Conservation (phyloP, 192 early-diverging fungal genomes). For the Coemansia sp. region DNA sequence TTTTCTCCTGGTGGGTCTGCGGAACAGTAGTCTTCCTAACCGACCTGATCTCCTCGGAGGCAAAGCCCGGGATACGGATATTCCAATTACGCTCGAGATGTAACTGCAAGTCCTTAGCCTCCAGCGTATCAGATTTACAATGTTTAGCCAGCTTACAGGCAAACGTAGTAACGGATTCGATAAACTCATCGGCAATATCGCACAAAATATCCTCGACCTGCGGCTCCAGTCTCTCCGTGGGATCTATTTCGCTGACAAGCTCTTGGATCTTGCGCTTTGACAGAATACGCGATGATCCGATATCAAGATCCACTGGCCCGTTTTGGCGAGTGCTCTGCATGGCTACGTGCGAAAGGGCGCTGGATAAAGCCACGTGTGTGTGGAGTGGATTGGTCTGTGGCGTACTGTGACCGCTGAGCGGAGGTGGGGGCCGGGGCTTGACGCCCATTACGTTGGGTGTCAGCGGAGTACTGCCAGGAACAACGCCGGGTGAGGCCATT, state of each 20-base stretch:
- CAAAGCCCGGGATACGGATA: slow-evolving; percentile 86
- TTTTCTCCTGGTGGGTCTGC: slow-evolving; percentile 66
- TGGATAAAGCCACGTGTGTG: slow-evolving; percentile 45
- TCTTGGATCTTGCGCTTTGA: slow-evolving; percentile 84
- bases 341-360: slow-evolving; percentile 53
- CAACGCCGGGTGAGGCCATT: background rate
- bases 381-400: slow-evolving; percentile 26
- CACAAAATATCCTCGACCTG: slow-evolving; percentile 87
- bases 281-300: slow-evolving; percentile 59
- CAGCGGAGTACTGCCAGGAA: slow-evolving; percentile 24
- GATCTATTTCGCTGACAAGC: slow-evolving; percentile 84
- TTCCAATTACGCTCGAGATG: slow-evolving; percentile 92
- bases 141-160: slow-evolving; percentile 86
- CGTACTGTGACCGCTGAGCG: slow-evolving; percentile 15
- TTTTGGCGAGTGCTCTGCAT: slow-evolving; percentile 50
- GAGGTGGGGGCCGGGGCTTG: slow-evolving; percentile 13
- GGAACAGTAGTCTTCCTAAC: slow-evolving; percentile 70
- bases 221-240: slow-evolving; percentile 74
- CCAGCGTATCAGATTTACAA: slow-evolving; percentile 73
- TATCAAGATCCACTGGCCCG: slow-evolving; percentile 39
- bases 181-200: slow-evolving; percentile 87
- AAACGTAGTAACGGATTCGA: slow-evolving; percentile 81
- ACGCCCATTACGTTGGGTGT: slow-evolving; percentile 35
- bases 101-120: slow-evolving; percentile 87
- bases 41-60: slow-evolving; percentile 79